Evolutionary conservation across 768 basidiomycete species (phyloP).

Genomic region (Pulveroboletus sp.): DNA sequence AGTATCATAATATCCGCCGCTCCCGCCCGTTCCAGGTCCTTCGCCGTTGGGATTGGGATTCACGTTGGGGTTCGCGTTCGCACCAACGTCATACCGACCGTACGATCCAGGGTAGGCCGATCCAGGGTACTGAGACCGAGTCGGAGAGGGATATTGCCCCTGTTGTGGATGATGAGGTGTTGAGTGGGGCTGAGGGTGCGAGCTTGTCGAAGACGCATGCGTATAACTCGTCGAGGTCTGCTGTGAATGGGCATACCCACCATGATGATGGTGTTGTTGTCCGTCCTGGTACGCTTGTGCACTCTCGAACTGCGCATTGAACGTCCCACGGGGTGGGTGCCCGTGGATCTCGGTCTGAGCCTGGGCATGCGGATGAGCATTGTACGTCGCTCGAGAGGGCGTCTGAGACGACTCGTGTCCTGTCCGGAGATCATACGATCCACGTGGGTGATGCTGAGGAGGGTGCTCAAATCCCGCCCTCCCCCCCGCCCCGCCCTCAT

Average conservation of each 20-base stretch:
- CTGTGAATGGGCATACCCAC: conserved; percentile 19
- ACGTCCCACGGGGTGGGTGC: conserved; percentile 16
- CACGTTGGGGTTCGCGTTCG: conserved; percentile 15
- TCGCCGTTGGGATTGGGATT: conserved; percentile 6
- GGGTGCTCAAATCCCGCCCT: conserved; percentile 22
- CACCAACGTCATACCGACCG: conserved; percentile 27
- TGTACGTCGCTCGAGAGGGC: conserved; percentile 18
- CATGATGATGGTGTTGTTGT: conserved; percentile 20
- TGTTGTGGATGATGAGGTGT: conserved; percentile 21
- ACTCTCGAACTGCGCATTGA: conserved; percentile 24
- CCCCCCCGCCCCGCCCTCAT: conserved; percentile 14
- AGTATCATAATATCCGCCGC: conserved; percentile 24
- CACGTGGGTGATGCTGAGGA: conserved; percentile 26
- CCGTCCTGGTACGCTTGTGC: conserved; percentile 26
- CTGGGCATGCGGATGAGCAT: conserved; percentile 15
- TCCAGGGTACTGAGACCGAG: conserved; percentile 23
- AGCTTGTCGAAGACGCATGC: conserved; percentile 17
- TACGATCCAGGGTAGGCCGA: conserved; percentile 27
- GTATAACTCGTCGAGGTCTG: conserved; percentile 16
- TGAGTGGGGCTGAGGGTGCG: conserved; percentile 20
- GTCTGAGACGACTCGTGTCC: conserved; percentile 24
- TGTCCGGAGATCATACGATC: conserved; percentile 23
- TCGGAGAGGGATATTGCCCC: conserved; percentile 23
- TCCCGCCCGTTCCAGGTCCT: conserved; percentile 10
- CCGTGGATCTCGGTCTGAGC: conserved; percentile 18